Evolutionary conservation across 2,329 filamentous ascomycete genomes (phyloP), one percentile per base, ranked within the genome.

Genomic region (Ilyonectria sp.): DNA sequence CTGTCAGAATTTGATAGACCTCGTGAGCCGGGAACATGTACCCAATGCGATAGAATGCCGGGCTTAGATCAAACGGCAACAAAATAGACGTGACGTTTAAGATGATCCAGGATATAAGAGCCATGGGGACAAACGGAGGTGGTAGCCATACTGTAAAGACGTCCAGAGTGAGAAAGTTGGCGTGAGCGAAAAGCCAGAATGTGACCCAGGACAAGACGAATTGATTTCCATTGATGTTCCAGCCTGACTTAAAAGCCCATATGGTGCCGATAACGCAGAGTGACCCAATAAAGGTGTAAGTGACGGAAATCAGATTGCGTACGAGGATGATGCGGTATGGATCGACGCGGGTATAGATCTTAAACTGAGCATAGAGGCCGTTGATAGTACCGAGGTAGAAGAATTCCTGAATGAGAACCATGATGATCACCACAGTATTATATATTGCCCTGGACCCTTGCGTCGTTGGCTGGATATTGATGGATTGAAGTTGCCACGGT

Each of bases 361-460:
- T 74, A 63, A 75, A 74, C n/a, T 69, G 50, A 7, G 57, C 71
- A 8, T 71, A 73, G 19, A 75, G 69, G 1, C 70, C 72, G 35
- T 74, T 75, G 37, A 74, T 59, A 6, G 64, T 71, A 31, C 69
- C 72, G 10, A 75, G 66, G 43, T 72, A 75, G 52, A 74, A 75
- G 55, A 74, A 74, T 17, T 74, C 69, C 26, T 75, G 68, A 33
- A 74, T 73, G 31, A 74, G 44, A n/a, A 74, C 55, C 52, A 75
- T 26, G 9, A 75, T 74, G 53, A 75, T 70, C n/a, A 69, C 65
- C 1, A 74, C 68, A 1, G 71, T 75, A 29, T 75, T 75, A n/a
- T 75, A 75, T 29, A 75, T 74, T 21, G 68, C 52, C 4, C 73
- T 71, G 1, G 72, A 71, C n/a, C 72, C 72, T 53, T 75, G 72